phyloP scores from a whole-genome alignment of 345 rosid species.

The Rhizophora mangle region DNA sequence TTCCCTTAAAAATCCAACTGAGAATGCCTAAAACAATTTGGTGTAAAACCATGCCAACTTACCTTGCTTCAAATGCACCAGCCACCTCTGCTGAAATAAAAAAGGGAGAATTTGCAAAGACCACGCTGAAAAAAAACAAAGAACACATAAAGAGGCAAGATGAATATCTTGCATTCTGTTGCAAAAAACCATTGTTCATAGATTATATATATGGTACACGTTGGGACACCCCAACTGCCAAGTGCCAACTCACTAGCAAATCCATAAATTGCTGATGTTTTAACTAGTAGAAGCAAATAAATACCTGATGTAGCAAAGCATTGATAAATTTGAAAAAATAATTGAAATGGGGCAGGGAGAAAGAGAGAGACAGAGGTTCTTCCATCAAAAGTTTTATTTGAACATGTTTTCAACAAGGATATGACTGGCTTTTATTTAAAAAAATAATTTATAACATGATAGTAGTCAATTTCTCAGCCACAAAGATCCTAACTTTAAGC shows the following conservation, averaged over 20 bases:
- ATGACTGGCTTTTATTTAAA: too few relatives aligned
- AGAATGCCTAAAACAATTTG: slow-evolving; percentile 16
- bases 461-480: too few relatives aligned
- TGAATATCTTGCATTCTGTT: neutral
- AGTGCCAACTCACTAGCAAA: neutral
- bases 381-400: too few relatives aligned
- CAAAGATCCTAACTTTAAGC: neutral
- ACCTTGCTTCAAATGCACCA: slow-evolving; percentile 64
- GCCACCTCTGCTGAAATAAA: slow-evolving; percentile 85
- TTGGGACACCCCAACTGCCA: neutral
- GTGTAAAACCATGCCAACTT: slow-evolving; percentile 25
- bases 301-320: neutral
- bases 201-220: neutral
- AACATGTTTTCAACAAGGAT: too few relatives aligned
- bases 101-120: slow-evolving; percentile 89
- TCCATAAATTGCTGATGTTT: neutral
- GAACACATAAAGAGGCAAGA: slow-evolving; percentile 4
- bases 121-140: slow-evolving; percentile 55
- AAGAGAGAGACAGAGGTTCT: neutral
- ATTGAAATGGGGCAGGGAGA: neutral
- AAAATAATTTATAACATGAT: too few relatives aligned
- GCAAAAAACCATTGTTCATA: neutral
- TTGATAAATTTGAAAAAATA: neutral
- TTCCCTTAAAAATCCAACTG: neutral
- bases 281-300: neutral